Base-by-base conservation (phyloP, 2,329 filamentous ascomycete genomes). In the Gremmenia infestans region DNA sequence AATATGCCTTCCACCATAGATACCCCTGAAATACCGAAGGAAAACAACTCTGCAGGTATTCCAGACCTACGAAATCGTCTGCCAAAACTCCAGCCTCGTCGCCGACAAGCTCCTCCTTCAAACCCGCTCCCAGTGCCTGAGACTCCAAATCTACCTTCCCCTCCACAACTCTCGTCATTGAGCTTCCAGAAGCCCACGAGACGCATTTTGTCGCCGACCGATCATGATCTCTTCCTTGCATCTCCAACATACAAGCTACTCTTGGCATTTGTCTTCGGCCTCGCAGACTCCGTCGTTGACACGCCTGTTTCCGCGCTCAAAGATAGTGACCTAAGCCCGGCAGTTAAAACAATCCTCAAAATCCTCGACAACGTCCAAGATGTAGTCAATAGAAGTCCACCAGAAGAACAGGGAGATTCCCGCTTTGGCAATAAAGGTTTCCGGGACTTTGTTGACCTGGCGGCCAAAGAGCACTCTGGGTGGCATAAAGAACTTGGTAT, bases 361-460 rank as follows among this genome's bases (percentile, higher is more conserved):
- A 83, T 97, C 19, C 78, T 99, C 11, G 80, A 87, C 36, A 80
- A 86, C 53, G 82, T 88, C 8, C 85, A 90, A 52, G 72, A 76
- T 5, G 77, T 93, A 1, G 79, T 96, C 5, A 74, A 78, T 14
- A 74, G 80, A 51, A 86, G 87, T 52, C 94, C 94, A 0, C 87
- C 94, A 0, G 81, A 93, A 63, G 91, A 97, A 61, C 89, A 92
- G 48, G 87, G 85, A 32, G 91, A 91, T 47, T 96, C 91, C 8
- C 82, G 94, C 25, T 99, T 99, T 71, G 95, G 94, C 48, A 99
- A 99, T 74, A 92, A 91, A 63, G 84, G 88, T 2, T 99, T 99
- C 74, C 84, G 91, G 50, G 80, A 82, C 56, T 92, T 95, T 67
- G 80, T 97, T 54, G 88, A 90, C 70, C 75, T 88, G 17, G 80